Percentiles rank a stretch among this genome's conserved stretches.
These are phyloP conservation scores for Aureobasidium sp. DNA, from an alignment of 2,329 filamentous ascomycete species.

Conservation along the genomic window DNA sequence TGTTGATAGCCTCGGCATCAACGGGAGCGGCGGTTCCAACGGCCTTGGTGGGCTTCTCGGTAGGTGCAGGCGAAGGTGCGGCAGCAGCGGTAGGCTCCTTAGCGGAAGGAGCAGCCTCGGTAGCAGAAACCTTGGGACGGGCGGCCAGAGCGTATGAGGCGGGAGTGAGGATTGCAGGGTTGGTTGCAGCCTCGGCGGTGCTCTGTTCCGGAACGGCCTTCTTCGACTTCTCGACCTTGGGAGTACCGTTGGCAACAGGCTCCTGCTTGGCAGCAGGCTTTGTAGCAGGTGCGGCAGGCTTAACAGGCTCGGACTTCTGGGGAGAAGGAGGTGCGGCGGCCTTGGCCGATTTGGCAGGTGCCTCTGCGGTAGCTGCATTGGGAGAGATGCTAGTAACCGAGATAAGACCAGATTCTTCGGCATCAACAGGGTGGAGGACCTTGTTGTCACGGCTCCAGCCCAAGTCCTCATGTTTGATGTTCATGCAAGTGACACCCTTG, in stretches of 20 bases:
- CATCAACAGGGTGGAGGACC: conserved; percentile 70
- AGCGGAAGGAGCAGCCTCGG: background rate
- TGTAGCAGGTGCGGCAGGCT: conserved; percentile 16
- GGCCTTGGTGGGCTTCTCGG: conserved; percentile 2
- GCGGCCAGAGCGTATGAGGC: conserved; percentile 36
- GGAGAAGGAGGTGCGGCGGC: conserved; percentile 24
- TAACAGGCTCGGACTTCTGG: conserved; percentile 18
- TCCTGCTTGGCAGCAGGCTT: conserved; percentile 17
- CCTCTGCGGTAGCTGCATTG: conserved; percentile 24
- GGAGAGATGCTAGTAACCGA: conserved; percentile 51
- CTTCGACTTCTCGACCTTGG: conserved; percentile 15
- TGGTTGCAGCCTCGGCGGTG: conserved; percentile 12
- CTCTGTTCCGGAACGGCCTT: conserved; percentile 7
- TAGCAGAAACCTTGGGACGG: conserved; percentile 10
- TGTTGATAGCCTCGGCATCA: conserved; percentile 6
- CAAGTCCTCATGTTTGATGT: conserved; percentile 78
- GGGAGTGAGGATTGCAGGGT: conserved; percentile 25
- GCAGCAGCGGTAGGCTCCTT: background rate
- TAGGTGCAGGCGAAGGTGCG: background rate
- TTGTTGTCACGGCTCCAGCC: conserved; percentile 90
- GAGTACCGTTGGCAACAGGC: conserved; percentile 14
- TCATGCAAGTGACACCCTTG: conserved; percentile 84
- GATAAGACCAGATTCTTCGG: conserved; percentile 63
- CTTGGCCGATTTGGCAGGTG: background rate
- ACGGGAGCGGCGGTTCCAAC: conserved; percentile 17